phyloP scores from a whole-genome alignment of 495 filamentous ascomycete genomes.

The Patellaria atrata region DNA sequence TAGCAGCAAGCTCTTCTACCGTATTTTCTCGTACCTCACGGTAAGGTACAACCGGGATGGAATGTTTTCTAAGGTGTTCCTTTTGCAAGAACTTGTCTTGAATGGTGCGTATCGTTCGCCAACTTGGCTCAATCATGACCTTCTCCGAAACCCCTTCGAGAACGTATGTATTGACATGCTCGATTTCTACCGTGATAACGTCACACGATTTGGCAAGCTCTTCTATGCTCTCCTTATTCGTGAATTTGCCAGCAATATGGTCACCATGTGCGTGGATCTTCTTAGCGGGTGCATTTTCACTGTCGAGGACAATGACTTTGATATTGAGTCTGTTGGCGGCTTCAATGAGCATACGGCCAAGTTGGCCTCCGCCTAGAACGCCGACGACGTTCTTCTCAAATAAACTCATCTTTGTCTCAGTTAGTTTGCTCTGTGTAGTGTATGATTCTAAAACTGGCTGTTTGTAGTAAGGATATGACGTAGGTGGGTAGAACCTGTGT shows the following conservation, averaged over 20 bases:
- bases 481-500: too few species aligned
- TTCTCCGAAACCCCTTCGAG: constrained; percentile 59
- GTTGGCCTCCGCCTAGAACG: constrained; percentile 61
- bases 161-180: constrained; percentile 90
- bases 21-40: constrained; percentile 41
- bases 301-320: constrained; percentile 66
- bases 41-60: constrained; percentile 58
- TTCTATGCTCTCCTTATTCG: constrained; percentile 58
- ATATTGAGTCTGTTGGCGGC: constrained; percentile 78
- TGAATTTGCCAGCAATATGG: constrained; percentile 79
- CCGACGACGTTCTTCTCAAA: constrained; percentile 34
- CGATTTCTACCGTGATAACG: constrained; percentile 90
- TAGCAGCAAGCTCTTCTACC: constrained; percentile 17
- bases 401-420: too few species aligned
- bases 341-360: constrained; percentile 93
- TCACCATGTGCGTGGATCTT: constrained; percentile 63
- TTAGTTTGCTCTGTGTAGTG: too few species aligned
- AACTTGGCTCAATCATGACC: constrained; percentile 64
- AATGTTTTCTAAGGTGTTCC: constrained; percentile 51
- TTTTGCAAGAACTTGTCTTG: constrained; percentile 97
- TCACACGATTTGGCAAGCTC: constrained; percentile 65
- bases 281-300: constrained; percentile 68
- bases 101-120: constrained; percentile 77
- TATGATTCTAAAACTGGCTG: too few species aligned
- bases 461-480: too few species aligned